phyloP scores from a whole-genome alignment of 169 alveolate genomes.

The Blepharisma undulans region DNA sequence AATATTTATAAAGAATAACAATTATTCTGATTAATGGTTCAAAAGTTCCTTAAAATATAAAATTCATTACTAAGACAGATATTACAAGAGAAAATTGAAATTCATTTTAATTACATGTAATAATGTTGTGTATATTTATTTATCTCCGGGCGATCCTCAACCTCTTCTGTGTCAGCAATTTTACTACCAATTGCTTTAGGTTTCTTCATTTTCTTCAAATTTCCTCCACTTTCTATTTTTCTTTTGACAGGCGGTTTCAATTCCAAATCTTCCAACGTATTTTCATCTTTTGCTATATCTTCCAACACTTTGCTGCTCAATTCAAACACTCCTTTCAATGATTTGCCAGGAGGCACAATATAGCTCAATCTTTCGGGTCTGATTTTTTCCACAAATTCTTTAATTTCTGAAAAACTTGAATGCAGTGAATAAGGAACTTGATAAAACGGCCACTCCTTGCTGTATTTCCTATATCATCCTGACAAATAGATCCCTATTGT shows the following conservation, averaged over 20 bases:
- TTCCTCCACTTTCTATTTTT: neutral
- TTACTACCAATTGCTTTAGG: neutral
- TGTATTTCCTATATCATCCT: slow-evolving; percentile 60
- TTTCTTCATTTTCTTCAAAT: neutral
- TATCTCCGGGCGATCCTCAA: neutral
- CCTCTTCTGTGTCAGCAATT: neutral
- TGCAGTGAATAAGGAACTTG: slow-evolving; percentile 70
- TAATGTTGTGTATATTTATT: neutral
- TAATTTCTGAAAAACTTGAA: slow-evolving; percentile 68
- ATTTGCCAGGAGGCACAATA: neutral
- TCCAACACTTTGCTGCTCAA: neutral
- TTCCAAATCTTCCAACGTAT: neutral
- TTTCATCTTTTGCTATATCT: neutral
- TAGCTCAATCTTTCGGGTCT: slow-evolving; percentile 39
- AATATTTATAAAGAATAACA: no score
- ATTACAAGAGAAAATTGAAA: no score
- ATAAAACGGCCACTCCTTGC: slow-evolving; percentile 30
- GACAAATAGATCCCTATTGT: slow-evolving; percentile 61
- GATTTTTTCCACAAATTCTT: slow-evolving; percentile 58
- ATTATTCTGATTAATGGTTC: no score
- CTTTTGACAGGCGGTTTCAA: neutral
- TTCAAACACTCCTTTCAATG: neutral
- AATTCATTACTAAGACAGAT: no score
- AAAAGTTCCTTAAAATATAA: no score
- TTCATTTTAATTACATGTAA: neutral